Conservation (phyloP, 148 eudicot genomes). For the Rhododendron mucronatum region DNA sequence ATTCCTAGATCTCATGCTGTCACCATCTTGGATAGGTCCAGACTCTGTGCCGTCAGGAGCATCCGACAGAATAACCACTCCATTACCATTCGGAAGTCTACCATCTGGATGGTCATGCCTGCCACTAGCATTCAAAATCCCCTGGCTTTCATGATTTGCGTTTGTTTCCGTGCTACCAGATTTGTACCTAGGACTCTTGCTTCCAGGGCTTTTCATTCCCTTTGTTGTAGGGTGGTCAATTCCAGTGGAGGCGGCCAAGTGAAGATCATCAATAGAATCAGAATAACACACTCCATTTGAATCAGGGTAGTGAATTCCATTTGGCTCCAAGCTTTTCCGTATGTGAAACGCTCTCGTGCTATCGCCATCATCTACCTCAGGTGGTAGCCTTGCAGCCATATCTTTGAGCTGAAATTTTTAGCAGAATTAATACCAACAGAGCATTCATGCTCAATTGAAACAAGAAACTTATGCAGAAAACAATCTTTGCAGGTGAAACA, state of each 20-base stretch:
- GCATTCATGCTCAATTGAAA: not conserved
- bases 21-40: constrained; percentile 42
- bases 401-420: constrained; percentile 65
- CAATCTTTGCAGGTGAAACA: not conserved
- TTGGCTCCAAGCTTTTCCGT: constrained; percentile 61
- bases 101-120: constrained; percentile 32
- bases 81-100: constrained; percentile 33
- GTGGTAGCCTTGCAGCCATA: constrained; percentile 88
- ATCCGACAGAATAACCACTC: constrained; percentile 34
- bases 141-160: constrained; percentile 30
- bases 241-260: constrained; percentile 23
- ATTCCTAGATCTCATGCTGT: constrained; percentile 38
- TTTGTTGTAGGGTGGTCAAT: constrained; percentile 30
- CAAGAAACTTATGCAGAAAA: not conserved
- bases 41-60: constrained; percentile 39
- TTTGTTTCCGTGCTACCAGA: constrained; percentile 23
- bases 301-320: constrained; percentile 45
- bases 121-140: constrained; percentile 25
- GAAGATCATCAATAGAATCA: constrained; percentile 27
- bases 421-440: not conserved
- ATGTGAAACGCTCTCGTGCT: constrained; percentile 38
- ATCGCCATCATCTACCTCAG: constrained; percentile 63
- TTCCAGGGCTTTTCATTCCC: constrained; percentile 29
- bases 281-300: constrained; percentile 42
- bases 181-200: constrained; percentile 32